Conservation (phyloP, 1,284 basidiomycete genomes). For the Cystobasidiaceae sp. region DNA sequence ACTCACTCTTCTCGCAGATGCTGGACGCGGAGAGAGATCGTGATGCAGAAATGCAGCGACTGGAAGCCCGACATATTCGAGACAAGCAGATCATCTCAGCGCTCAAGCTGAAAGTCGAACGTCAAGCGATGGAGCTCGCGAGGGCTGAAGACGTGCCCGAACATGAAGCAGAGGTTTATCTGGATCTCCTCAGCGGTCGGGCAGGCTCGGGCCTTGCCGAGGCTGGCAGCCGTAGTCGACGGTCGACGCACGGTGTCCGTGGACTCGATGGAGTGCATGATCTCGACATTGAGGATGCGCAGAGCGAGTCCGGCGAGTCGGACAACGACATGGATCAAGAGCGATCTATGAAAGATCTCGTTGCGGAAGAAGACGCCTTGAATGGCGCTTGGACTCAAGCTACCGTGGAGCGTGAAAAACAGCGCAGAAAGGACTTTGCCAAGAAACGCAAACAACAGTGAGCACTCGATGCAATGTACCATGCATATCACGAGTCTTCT, state of each 20-base stretch:
- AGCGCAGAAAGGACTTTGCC: conserved; percentile 14
- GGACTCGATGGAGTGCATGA: background rate
- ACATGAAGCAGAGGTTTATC: conserved; percentile 22
- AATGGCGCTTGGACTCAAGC: conserved; percentile 12
- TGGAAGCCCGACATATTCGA: conserved; percentile 13
- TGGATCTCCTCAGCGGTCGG: conserved; percentile 9
- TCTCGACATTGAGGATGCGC: background rate
- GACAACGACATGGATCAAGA: background rate
- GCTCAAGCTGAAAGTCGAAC: conserved; percentile 13
- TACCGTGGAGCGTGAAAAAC: conserved; percentile 6
- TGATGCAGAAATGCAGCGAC: conserved; percentile 22
- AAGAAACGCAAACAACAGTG: conserved; percentile 22
- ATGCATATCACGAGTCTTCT: background rate
- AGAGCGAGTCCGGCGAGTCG: background rate
- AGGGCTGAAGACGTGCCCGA: conserved; percentile 24
- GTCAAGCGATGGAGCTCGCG: background rate
- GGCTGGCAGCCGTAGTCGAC: background rate
- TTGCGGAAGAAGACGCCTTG: conserved; percentile 11
- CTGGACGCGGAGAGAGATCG: conserved; percentile 18
- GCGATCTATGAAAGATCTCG: conserved; percentile 6
- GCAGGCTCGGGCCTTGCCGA: background rate
- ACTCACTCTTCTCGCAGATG: background rate
- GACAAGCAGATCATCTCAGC: conserved; percentile 28
- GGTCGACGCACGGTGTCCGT: background rate
- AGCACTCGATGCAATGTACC: background rate